These are phyloP conservation scores for Cladosporium sp. DNA, from an alignment of 2,329 filamentous ascomycete genomes.

Conservation along the genomic window DNA sequence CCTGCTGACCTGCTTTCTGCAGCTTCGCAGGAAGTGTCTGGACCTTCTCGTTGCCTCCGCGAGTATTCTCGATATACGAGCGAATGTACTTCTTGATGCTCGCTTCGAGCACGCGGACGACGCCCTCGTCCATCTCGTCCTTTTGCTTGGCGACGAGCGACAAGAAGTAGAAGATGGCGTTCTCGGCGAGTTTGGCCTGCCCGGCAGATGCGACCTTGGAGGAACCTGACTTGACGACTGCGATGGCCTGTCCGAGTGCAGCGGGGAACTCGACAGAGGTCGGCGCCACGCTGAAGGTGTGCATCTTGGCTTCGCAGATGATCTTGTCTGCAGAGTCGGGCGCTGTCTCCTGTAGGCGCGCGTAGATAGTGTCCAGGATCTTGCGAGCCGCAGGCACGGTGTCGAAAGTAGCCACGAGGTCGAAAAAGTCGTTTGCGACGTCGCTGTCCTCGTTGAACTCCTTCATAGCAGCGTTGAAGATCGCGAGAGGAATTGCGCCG, in stretches of 20 bases:
- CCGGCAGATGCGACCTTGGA: slow-evolving; percentile 39
- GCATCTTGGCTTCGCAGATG: slow-evolving; percentile 69
- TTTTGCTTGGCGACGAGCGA: slow-evolving; percentile 47
- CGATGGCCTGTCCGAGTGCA: slow-evolving; percentile 67
- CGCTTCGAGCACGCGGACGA: slow-evolving; percentile 54
- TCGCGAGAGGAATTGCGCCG: slow-evolving; percentile 89
- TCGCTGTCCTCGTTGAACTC: slow-evolving; percentile 67
- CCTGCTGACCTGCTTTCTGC: slow-evolving; percentile 13
- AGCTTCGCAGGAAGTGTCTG: slow-evolving; percentile 15
- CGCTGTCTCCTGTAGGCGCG: slow-evolving; percentile 56
- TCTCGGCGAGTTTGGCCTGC: slow-evolving; percentile 45
- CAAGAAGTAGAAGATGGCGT: slow-evolving; percentile 53
- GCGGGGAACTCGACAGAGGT: slow-evolving; percentile 71
- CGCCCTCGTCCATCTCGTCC: slow-evolving; percentile 52
- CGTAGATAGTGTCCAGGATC: slow-evolving; percentile 74
- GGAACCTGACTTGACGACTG: slow-evolving; percentile 59
- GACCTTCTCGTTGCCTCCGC: slow-evolving; percentile 13
- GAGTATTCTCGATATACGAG: background rate
- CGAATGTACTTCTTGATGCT: slow-evolving; percentile 24
- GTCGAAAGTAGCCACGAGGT: slow-evolving; percentile 72
- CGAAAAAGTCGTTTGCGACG: slow-evolving; percentile 76
- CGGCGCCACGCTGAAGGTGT: slow-evolving; percentile 66
- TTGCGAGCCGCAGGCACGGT: slow-evolving; percentile 64
- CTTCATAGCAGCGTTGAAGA: slow-evolving; percentile 84
- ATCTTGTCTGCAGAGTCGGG: slow-evolving; percentile 60